A percentile compares a stretch with the other conserved stretches of the same genome.
Conservation (phyloP, 148 eudicot genomes). For the Persicaria maculosa region DNA sequence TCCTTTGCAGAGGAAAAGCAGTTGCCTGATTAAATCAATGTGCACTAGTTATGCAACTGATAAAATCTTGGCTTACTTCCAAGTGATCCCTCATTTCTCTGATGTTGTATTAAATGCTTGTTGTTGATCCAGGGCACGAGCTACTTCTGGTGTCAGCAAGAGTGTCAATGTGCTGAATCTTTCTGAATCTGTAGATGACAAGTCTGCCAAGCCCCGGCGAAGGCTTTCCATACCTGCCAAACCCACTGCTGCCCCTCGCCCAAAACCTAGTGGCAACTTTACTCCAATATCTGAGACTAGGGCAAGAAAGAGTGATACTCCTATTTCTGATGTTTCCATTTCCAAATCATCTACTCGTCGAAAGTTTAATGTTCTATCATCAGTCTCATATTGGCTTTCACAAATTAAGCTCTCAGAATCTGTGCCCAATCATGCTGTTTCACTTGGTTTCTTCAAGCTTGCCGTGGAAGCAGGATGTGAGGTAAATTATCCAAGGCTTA, state of each 20-base stretch:
- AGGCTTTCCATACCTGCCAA: slow-evolving; percentile 69
- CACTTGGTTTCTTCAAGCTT: slow-evolving; percentile 88
- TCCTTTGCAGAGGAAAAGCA: neutral
- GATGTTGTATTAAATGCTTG: neutral
- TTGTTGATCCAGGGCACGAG: slow-evolving; percentile 42
- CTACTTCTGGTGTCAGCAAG: slow-evolving; percentile 48
- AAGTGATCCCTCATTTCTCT: neutral
- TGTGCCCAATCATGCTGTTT: slow-evolving; percentile 66
- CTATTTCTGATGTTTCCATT: slow-evolving; percentile 55
- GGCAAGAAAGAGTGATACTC: slow-evolving; percentile 45
- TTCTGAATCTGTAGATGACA: slow-evolving; percentile 59
- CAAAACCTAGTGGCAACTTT: slow-evolving; percentile 31
- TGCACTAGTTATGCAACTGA: neutral
- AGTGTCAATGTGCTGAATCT: slow-evolving; percentile 62
- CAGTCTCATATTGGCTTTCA: slow-evolving; percentile 79
- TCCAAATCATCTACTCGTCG: slow-evolving; percentile 44
- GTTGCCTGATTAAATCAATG: neutral
- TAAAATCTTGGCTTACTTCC: neutral
- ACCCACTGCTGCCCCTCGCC: slow-evolving; percentile 39
- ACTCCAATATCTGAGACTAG: slow-evolving; percentile 72
- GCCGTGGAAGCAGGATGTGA: slow-evolving; percentile 78
- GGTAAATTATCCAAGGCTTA: slow-evolving; percentile 30
- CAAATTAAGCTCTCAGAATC: slow-evolving; percentile 90
- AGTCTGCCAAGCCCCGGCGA: slow-evolving; percentile 66
- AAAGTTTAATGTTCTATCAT: slow-evolving; percentile 53